Evolutionary conservation across 108 stramenopile species (phyloP).

Genomic region (Aurantiochytrium sp.): DNA sequence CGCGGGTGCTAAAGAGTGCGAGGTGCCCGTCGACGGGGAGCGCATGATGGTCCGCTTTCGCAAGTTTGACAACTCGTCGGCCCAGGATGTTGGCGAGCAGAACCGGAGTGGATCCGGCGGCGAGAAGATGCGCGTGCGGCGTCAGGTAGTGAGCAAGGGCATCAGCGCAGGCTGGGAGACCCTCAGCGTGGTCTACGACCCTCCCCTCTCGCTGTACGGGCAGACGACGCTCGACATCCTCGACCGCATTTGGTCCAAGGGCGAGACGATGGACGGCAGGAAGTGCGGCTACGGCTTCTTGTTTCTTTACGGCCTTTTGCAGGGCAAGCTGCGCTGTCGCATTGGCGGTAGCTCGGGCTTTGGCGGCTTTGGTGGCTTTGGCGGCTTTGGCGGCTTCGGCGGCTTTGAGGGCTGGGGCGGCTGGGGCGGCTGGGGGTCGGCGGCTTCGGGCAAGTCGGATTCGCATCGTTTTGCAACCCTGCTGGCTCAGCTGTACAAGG

Average conservation of each 20-base stretch:
- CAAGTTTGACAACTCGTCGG: background rate
- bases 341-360: background rate
- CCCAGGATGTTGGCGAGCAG: background rate
- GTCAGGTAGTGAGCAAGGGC: slow-evolving; percentile 28
- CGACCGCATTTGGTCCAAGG: slow-evolving; percentile 25
- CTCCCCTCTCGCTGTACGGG: slow-evolving; percentile 9
- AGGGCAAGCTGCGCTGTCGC: slow-evolving; percentile 20
- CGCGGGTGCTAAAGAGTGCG: slow-evolving; percentile 6
- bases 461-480: slow-evolving; percentile 38
- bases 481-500: slow-evolving; percentile 34
- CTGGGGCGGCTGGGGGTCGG: slow-evolving; percentile 13
- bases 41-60: background rate
- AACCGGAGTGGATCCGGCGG: slow-evolving; percentile 12
- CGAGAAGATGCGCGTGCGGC: slow-evolving; percentile 32
- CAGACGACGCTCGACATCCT: background rate
- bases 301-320: slow-evolving; percentile 35
- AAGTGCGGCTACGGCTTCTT: slow-evolving; percentile 36
- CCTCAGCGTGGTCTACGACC: slow-evolving; percentile 27
- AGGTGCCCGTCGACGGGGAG: background rate
- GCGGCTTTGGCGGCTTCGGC: background rate
- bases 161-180: slow-evolving; percentile 31
- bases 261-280: slow-evolving; percentile 31
- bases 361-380: background rate
- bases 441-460: slow-evolving; percentile 21
- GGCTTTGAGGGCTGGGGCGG: background rate